A percentile compares a stretch with the other conserved stretches of the same genome.
These are phyloP conservation scores for Arxiozyma bovina DNA, from an alignment of 1,139 yeast genomes.

Conservation along the genomic window DNA sequence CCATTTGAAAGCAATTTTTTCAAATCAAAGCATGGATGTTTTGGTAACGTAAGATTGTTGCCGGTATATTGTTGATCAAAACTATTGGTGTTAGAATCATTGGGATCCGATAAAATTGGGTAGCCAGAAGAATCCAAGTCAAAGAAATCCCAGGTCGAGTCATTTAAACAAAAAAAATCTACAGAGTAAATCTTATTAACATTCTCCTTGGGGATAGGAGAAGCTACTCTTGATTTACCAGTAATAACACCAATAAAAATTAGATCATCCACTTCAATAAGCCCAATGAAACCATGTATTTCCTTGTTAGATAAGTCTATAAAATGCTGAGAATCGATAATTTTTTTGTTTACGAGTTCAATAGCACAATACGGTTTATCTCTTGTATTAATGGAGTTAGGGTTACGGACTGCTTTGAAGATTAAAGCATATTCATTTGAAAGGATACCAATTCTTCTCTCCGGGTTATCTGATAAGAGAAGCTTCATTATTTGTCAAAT, in stretches of 20 bases:
- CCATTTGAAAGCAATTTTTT: conserved; percentile 75
- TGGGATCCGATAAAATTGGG: conserved; percentile 35
- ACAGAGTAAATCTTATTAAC: conserved; percentile 74
- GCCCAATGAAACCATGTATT: conserved; percentile 75
- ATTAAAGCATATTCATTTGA: conserved; percentile 26
- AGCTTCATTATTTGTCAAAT: conserved; percentile 18
- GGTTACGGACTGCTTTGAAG: conserved; percentile 19
- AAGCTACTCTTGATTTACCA: conserved; percentile 65
- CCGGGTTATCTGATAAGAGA: conserved; percentile 21
- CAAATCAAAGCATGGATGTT: conserved; percentile 80
- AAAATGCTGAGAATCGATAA: conserved; percentile 29
- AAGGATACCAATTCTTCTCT: conserved; percentile 26
- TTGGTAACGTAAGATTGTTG: conserved; percentile 27
- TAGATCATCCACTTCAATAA: conserved; percentile 59
- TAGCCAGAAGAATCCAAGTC: conserved; percentile 59
- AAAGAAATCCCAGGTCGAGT: conserved; percentile 70
- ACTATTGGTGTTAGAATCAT: conserved; percentile 8
- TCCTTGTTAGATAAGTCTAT: conserved; percentile 46
- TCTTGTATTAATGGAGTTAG: conserved; percentile 7
- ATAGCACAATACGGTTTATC: conserved; percentile 27
- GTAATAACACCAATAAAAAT: conserved; percentile 75
- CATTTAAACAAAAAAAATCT: conserved; percentile 71
- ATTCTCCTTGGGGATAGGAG: conserved; percentile 70
- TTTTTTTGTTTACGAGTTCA: conserved; percentile 24
- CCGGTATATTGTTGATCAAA: not conserved